Percentiles rank a stretch among this genome's conserved stretches.
phyloP scores from a whole-genome alignment of 768 basidiomycete species.

The Rhizopogon roseolus region DNA sequence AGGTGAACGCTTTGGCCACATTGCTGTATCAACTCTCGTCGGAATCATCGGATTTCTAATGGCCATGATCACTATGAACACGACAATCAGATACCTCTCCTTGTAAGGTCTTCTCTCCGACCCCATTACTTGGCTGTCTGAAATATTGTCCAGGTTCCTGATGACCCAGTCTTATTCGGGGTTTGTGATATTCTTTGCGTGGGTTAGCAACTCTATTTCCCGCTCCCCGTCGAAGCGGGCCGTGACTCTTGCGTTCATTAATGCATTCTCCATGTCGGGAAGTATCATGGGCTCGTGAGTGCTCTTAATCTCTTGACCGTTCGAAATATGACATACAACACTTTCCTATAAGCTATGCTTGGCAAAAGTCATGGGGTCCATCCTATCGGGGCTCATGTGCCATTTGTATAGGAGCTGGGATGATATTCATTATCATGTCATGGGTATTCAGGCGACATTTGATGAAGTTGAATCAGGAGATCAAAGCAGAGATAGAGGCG shows the following conservation, averaged over 20 bases:
- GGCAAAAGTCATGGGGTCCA: slow-evolving; percentile 68
- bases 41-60: slow-evolving; percentile 70
- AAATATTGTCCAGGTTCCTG: slow-evolving; percentile 48
- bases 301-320: not conserved
- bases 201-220: slow-evolving; percentile 58
- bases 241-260: slow-evolving; percentile 80
- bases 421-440: slow-evolving; percentile 45
- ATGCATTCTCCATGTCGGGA: slow-evolving; percentile 69
- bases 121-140: not conserved
- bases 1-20: slow-evolving; percentile 72
- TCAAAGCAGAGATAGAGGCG: slow-evolving; percentile 30
- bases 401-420: slow-evolving; percentile 62
- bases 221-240: slow-evolving; percentile 86
- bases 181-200: slow-evolving; percentile 58
- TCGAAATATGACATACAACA: slow-evolving; percentile 2
- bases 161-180: slow-evolving; percentile 73
- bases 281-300: slow-evolving; percentile 81
- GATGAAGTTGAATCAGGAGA: slow-evolving; percentile 32
- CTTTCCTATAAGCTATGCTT: slow-evolving; percentile 44
- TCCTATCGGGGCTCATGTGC: slow-evolving; percentile 66
- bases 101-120: slow-evolving; percentile 35
- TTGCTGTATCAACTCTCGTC: slow-evolving; percentile 42
- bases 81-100: slow-evolving; percentile 57
- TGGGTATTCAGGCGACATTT: slow-evolving; percentile 46
- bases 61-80: slow-evolving; percentile 58